Evolutionary conservation across 208 protist genomes (phyloP), one percentile per base, ranked within the genome.

Genomic region (Trypanosoma grayi): DNA sequence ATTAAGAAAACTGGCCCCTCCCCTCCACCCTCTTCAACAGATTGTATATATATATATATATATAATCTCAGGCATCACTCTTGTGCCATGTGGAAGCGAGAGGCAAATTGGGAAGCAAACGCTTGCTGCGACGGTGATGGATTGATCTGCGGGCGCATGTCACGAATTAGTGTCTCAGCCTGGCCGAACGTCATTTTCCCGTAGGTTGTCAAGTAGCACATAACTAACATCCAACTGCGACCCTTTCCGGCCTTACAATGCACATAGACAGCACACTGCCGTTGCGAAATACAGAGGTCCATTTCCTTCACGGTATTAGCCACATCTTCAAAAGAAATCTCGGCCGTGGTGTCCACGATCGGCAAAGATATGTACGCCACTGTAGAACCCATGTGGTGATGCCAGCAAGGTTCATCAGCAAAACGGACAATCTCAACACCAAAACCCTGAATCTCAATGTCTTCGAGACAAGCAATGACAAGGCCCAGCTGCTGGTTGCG

Each of bases 191-290:
- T 44, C 73, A 91, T 75, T 5, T 83, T 85, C 33, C 69, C 83
- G 31, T 75, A 81, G 0, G 85, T 79, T 28, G 75, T 90, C 40
- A 96, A 66, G 60, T 96, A 96, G 45, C 85, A 88, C 79, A 94
- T 92, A 20, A 73, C 59, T 27, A 94, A 69, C 85, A 94, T 94
- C 84, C 90, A 93, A 53, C 86, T 93, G 5, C 90, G 77, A 0
- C 90, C 90, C 36, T 94, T 93, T 27, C 90, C 90, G 2, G 90
- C 90, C 52, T 96, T 96, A 75, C 90, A 96, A 70, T 96, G 90
- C 22, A 94, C 79, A 68, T 93, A 96, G 3, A 88, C 87, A 2
- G 54, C 73, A 52, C 83, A 46, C 6, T 69, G 28, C 2, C 63
- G 54, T 36, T 50, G 27, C 28, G 37, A 56, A 10, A 93, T 77